Percentiles rank a stretch among this genome's conserved stretches.
Evolutionary conservation across 2,329 filamentous ascomycete species (phyloP).

Genomic region (Calonectria montana): DNA sequence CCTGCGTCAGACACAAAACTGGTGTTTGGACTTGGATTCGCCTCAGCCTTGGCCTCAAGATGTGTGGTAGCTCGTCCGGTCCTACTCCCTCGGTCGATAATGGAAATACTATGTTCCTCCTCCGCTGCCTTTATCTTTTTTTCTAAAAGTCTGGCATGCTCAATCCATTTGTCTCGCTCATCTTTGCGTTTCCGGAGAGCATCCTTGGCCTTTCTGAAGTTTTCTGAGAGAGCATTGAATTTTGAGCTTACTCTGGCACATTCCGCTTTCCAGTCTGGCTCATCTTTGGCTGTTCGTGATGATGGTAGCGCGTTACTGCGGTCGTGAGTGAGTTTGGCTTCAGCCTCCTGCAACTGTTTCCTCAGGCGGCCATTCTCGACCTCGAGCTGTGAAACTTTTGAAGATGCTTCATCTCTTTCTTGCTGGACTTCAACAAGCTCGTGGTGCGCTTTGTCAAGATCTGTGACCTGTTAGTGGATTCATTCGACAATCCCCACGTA

Average conservation of each 20-base stretch:
- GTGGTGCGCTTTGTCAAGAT: constrained; percentile 57
- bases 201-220: constrained; percentile 54
- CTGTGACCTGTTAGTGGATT: constrained; percentile 29
- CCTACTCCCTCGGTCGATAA: constrained; percentile 38
- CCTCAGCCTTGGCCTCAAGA: constrained; percentile 18
- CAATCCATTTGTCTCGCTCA: constrained; percentile 58
- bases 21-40: constrained; percentile 28
- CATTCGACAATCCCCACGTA: constrained; percentile 9
- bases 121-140: constrained; percentile 57
- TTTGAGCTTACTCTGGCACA: constrained; percentile 53
- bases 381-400: constrained; percentile 18
- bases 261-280: constrained; percentile 44
- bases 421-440: constrained; percentile 43
- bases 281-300: constrained; percentile 7
- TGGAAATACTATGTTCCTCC: constrained; percentile 48
- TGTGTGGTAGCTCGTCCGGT: constrained; percentile 21
- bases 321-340: constrained; percentile 6
- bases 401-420: constrained; percentile 32
- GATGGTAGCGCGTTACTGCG: background rate
- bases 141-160: constrained; percentile 57
- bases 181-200: constrained; percentile 54
- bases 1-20: constrained; percentile 38
- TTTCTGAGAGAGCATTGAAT: constrained; percentile 54
- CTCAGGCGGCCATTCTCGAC: constrained; percentile 36
- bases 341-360: constrained; percentile 26